Conservation (phyloP, 768 basidiomycete species). For the Kwoniella newhampshirensis region DNA sequence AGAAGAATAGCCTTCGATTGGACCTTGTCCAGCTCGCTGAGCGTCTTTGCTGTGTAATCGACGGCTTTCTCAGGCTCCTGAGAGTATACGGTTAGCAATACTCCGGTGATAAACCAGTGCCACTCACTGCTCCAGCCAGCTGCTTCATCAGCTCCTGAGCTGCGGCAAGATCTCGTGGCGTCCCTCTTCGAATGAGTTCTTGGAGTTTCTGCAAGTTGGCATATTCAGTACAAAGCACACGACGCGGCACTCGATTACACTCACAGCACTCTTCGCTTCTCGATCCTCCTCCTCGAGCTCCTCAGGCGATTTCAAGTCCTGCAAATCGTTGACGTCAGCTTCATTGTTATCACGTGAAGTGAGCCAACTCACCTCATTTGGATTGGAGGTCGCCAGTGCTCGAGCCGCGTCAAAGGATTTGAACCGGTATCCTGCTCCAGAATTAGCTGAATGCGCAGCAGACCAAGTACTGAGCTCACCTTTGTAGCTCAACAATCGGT, state of each 20-base stretch:
- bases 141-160: slow-evolving; percentile 98
- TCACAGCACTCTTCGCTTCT: slow-evolving; percentile 79
- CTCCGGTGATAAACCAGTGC: background rate
- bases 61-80: slow-evolving; percentile 87
- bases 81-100: background rate
- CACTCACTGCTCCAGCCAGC: slow-evolving; percentile 73
- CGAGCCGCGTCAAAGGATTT: slow-evolving; percentile 55
- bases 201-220: slow-evolving; percentile 88
- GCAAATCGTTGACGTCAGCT: slow-evolving; percentile 2
- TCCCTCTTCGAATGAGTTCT: slow-evolving; percentile 92
- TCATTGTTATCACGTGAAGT: background rate
- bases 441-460: slow-evolving; percentile 7
- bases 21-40: slow-evolving; percentile 86
- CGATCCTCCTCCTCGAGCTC: slow-evolving; percentile 95
- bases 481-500: slow-evolving; percentile 87
- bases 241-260: slow-evolving; percentile 25
- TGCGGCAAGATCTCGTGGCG: slow-evolving; percentile 88
- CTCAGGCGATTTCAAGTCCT: slow-evolving; percentile 92
- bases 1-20: slow-evolving; percentile 93
- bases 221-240: too few relatives aligned
- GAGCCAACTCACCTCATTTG: slow-evolving; percentile 51
- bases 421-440: slow-evolving; percentile 55
- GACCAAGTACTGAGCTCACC: slow-evolving; percentile 59
- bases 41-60: slow-evolving; percentile 85
- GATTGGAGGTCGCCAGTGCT: slow-evolving; percentile 52